A percentile compares a stretch with the other conserved stretches of the same genome.
Evolutionary conservation across 2,329 filamentous ascomycete species (phyloP).

Genomic region (Penicillium sp.): DNA sequence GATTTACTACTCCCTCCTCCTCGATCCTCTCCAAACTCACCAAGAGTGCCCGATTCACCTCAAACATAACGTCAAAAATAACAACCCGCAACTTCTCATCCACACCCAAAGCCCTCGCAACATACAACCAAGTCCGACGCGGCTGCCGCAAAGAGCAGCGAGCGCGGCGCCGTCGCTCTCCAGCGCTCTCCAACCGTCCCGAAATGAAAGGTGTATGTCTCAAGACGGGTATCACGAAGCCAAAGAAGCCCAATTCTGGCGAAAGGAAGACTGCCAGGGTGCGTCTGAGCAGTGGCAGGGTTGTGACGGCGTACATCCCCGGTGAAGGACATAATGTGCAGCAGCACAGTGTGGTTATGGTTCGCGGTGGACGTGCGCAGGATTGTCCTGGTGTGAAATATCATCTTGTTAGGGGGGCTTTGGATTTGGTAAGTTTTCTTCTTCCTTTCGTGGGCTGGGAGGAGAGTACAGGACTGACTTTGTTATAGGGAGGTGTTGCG

Average conservation of each 20-base stretch:
- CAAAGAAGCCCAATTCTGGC: conserved; percentile 98
- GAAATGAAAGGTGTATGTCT: conserved; percentile 94
- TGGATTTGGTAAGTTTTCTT: conserved; percentile 74
- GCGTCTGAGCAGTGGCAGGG: conserved; percentile 76
- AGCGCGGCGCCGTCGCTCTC: conserved; percentile 81
- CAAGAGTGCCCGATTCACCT: conserved; percentile 28
- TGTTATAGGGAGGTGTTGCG: conserved; percentile 75
- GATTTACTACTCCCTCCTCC: not conserved
- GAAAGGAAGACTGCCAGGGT: conserved; percentile 95
- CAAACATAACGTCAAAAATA: conserved; percentile 11
- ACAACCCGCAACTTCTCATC: conserved; percentile 17
- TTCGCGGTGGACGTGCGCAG: conserved; percentile 87
- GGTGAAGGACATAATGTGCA: conserved; percentile 98
- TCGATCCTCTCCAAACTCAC: conserved; percentile 10
- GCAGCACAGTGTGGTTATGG: conserved; percentile 95
- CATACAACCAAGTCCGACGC: conserved; percentile 68
- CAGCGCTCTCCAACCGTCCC: conserved; percentile 71
- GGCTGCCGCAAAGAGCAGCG: conserved; percentile 76
- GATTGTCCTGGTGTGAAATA: conserved; percentile 99
- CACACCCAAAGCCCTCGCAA: conserved; percentile 49
- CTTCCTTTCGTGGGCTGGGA: not conserved
- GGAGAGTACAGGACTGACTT: conserved; percentile 20
- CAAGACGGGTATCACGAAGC: conserved; percentile 87
- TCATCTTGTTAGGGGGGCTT: conserved; percentile 81
- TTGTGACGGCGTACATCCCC: conserved; percentile 90